A percentile compares a stretch with the other conserved stretches of the same genome.
Conservation (phyloP, 2,329 filamentous ascomycete species). For the Nemania bipapillata region DNA sequence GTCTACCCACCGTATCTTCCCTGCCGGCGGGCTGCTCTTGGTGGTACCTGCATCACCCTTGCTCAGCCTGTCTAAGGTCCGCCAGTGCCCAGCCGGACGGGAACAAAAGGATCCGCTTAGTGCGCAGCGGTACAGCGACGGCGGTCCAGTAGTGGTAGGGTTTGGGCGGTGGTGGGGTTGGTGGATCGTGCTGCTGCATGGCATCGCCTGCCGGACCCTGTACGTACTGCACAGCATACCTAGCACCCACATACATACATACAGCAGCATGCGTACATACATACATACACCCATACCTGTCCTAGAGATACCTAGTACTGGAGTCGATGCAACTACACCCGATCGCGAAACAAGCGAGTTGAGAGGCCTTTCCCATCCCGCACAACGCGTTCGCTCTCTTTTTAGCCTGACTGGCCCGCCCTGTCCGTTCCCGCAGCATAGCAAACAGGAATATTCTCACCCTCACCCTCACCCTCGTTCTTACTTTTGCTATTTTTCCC, state of each 20-base stretch:
- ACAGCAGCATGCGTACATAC: not conserved
- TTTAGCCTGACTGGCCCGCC: slow-evolving; percentile 39
- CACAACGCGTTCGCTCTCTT: slow-evolving; percentile 37
- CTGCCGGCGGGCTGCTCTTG: slow-evolving; percentile 6
- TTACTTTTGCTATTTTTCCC: slow-evolving; percentile 15
- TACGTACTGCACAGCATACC: slow-evolving; percentile 9
- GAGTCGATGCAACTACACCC: slow-evolving; percentile 33
- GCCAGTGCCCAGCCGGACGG: slow-evolving; percentile 37
- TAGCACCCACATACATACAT: slow-evolving; percentile 4
- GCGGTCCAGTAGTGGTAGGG: slow-evolving; percentile 9
- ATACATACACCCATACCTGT: not conserved
- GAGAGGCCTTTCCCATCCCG: slow-evolving; percentile 18
- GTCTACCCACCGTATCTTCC: slow-evolving; percentile 16
- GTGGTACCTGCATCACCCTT: slow-evolving; percentile 36
- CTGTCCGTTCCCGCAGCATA: slow-evolving; percentile 28
- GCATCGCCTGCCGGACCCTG: slow-evolving; percentile 18
- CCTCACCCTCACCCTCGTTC: slow-evolving; percentile 16
- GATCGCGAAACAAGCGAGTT: slow-evolving; percentile 33
- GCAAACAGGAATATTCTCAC: slow-evolving; percentile 33
- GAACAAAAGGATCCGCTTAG: slow-evolving; percentile 36
- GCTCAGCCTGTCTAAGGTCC: slow-evolving; percentile 20
- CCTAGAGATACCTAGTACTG: not conserved
- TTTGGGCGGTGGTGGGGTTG: slow-evolving; percentile 23
- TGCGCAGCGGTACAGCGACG: slow-evolving; percentile 19
- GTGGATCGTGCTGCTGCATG: slow-evolving; percentile 22